Base-by-base conservation (phyloP, 148 eudicot species). In the Fagopyrum tataricum region DNA sequence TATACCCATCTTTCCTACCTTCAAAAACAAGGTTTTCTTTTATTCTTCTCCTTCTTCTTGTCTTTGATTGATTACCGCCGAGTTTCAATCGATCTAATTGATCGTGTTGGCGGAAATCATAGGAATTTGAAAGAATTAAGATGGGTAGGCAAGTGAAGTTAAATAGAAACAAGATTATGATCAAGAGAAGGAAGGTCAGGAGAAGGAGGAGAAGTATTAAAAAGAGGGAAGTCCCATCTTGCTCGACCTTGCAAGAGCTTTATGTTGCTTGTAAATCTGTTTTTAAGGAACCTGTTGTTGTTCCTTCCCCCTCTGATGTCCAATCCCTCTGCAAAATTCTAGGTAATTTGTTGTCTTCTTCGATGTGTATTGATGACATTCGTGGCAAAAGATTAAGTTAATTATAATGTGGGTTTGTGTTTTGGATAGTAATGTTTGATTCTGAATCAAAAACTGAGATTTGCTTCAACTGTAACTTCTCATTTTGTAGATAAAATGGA, bases 401-500 rank as follows among this genome's bases (percentile, higher is more conserved):
- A 31, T 31, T 31, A 31, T 31, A 31, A 31, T 3, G 37, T 31
- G 37, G 37, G 37, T 31, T 31, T 3, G 2, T 31, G 2, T 2
- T 31, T 31, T 31, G 37, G 37, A 31, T 31, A 31, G 37, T 31
- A 3, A 31, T 31, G 37, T 3, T 31, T 31, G 37, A 31, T 31
- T 31, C 37, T 3, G 37, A 31, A 31, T 31, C 1, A 31, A 31
- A 31, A 31, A 31, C n/a, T n/a, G n/a, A n/a, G 37, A 31, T 31
- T 31, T 31, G 37, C 2, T 31, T 1, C 2, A 31, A 31, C 2
- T 31, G 37, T 31, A 31, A 31, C 37, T 31, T 31, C 1, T 31
- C 37, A 31, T 31, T 74, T 55, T 79, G 71, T 73, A 92, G 97
- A 92, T 82, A 71, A 72, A 31, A 83, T 92, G 91, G 77, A 62